Base-by-base conservation (phyloP, 805 yeast genomes). In the Priceomyces medius region DNA sequence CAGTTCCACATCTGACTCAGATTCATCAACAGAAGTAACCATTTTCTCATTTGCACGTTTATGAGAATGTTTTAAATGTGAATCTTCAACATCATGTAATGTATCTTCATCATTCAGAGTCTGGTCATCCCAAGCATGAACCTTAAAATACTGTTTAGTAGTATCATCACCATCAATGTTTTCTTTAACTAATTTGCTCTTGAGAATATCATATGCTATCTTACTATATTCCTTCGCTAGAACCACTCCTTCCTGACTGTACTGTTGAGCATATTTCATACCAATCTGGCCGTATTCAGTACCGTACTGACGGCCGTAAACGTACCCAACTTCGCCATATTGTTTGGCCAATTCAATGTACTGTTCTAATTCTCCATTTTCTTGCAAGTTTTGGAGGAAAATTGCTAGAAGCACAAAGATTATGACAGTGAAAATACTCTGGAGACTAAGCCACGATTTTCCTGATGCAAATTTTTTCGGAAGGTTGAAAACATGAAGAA, bases 401-500 rank as follows among this genome's bases (percentile, higher is more conserved):
- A 68, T 38, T 5, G 66, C 72, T 23, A 69, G 35, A 1, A 59
- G 33, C 1, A 51, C 67, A 16, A 68, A 52, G 18, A 68, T 23
- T 7, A 71, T 31, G 14, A 64, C 56, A n/a, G 61, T 56, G 39
- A 68, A 53, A 37, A 71, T 53, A 42, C 61, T 61, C 36, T 54
- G 59, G 58, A 71, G 51, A 16, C 66, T 64, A 32, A 71, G 38
- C 31, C 58, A 45, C 6, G 78, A 71, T 41, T 60, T 64, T 5
- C 77, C 66, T 3, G 56, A 55, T 1, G 74, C 63, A 45, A 70
- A 70, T 17, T 71, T 73, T 18, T 61, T 64, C 3, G 93, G 90
- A 16, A 88, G 59, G 42, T 68, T 71, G 43, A 82, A 63, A 7
- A 88, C 79, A 50, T 75, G 79, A 20, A 88, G 76, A 1, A 88